phyloP scores from a whole-genome alignment of 371 early-diverging fungal species.

The Mortierella sp. region DNA sequence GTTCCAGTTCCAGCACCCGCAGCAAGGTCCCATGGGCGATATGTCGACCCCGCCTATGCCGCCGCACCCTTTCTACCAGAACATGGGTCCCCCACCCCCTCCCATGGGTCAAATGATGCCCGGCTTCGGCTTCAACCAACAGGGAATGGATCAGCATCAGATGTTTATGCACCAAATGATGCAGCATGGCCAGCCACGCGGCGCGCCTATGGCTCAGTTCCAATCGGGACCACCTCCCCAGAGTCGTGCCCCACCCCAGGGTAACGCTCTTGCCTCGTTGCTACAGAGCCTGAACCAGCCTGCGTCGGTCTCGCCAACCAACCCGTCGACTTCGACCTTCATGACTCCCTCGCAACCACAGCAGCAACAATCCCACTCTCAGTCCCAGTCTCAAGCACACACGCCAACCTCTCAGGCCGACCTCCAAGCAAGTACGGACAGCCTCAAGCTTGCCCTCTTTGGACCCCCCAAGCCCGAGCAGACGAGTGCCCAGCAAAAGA shows the following conservation, averaged over 20 bases:
- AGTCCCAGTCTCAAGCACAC: constrained; percentile 28
- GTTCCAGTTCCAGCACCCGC: constrained; percentile 19
- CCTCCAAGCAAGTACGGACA: constrained; percentile 55
- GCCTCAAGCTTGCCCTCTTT: constrained; percentile 57
- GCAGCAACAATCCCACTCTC: constrained; percentile 10
- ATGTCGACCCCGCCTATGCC: constrained; percentile 28
- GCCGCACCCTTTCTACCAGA: constrained; percentile 31
- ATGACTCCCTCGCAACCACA: constrained; percentile 18
- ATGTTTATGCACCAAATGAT: constrained; percentile 47
- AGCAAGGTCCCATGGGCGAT: constrained; percentile 20
- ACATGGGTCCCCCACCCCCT: constrained; percentile 34
- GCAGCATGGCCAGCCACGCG: constrained; percentile 38
- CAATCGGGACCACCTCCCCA: constrained; percentile 30
- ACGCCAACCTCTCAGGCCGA: constrained; percentile 29
- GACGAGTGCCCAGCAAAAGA: constrained; percentile 42
- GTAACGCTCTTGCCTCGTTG: constrained; percentile 42
- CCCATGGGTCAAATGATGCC: constrained; percentile 46
- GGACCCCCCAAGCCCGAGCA: constrained; percentile 47
- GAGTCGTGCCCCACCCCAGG: constrained; percentile 32
- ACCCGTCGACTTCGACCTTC: constrained; percentile 26
- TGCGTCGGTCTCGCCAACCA: constrained; percentile 26
- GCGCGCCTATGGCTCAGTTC: constrained; percentile 38
- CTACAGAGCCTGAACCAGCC: constrained; percentile 54
- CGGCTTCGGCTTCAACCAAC: constrained; percentile 32
- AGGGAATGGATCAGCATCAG: constrained; percentile 44